Percentiles rank a stretch among this genome's conserved stretches.
These are phyloP conservation scores for Magnusiomyces ingens DNA, from an alignment of 1,139 yeast species.

Conservation along the genomic window DNA sequence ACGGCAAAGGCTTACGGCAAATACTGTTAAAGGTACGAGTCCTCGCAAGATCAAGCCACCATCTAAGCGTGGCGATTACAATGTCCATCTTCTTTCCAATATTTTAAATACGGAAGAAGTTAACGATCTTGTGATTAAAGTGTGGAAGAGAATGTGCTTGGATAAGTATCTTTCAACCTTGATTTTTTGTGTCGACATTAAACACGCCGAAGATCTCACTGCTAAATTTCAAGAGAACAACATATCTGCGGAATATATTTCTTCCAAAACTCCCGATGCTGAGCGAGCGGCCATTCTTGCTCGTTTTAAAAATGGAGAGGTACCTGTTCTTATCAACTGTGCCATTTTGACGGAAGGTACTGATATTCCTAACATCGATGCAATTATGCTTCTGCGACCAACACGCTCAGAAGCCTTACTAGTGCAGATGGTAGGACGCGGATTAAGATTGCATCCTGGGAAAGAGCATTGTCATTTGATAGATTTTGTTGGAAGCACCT, in stretches of 20 bases:
- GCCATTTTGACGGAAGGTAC: constrained; percentile 94
- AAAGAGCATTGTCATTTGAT: constrained; percentile 67
- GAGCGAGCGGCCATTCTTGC: constrained; percentile 49
- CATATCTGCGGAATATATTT: constrained; percentile 65
- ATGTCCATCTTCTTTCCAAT: constrained; percentile 43
- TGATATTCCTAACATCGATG: constrained; percentile 86
- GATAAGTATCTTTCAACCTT: constrained; percentile 51
- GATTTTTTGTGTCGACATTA: constrained; percentile 69
- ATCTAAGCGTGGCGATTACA: constrained; percentile 47
- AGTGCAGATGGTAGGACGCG: constrained; percentile 90
- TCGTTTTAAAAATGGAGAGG: constrained; percentile 54
- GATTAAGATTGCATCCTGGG: constrained; percentile 56
- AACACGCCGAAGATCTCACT: constrained; percentile 56
- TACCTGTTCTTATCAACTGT: constrained; percentile 78
- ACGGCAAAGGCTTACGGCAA: background rate
- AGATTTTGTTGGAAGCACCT: constrained; percentile 59
- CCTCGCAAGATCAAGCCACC: constrained; percentile 35
- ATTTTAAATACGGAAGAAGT: constrained; percentile 49
- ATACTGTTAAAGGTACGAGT: constrained; percentile 25
- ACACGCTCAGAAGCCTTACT: constrained; percentile 66
- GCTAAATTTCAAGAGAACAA: constrained; percentile 52
- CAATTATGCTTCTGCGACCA: constrained; percentile 72
- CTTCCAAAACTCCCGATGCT: constrained; percentile 52
- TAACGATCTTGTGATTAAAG: constrained; percentile 49
- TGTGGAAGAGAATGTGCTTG: constrained; percentile 42